These are phyloP conservation scores for Kodamaea alishanica DNA, from an alignment of 1,139 yeast species.

Conservation along the genomic window DNA sequence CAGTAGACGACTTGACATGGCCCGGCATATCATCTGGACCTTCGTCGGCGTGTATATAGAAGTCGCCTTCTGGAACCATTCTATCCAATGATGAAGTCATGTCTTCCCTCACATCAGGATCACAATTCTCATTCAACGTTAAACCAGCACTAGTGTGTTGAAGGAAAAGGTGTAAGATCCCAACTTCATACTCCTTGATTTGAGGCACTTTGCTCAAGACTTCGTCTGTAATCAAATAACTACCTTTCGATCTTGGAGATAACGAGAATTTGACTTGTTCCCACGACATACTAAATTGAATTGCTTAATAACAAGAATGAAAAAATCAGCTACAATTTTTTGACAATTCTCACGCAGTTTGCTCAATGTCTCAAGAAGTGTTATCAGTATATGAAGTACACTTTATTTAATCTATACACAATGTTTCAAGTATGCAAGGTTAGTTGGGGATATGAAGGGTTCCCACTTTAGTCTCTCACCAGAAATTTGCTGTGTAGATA, in stretches of 20 bases:
- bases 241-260: conserved; percentile 59
- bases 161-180: conserved; percentile 61
- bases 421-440: no score
- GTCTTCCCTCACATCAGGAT: conserved; percentile 70
- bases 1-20: conserved; percentile 62
- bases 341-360: no score
- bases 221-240: conserved; percentile 69
- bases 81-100: conserved; percentile 60
- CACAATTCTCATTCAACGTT: conserved; percentile 76
- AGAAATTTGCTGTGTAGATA: no score
- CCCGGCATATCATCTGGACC: conserved; percentile 86
- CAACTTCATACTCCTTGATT: conserved; percentile 55
- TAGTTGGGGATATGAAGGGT: no score
- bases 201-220: conserved; percentile 55
- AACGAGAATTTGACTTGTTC: conserved; percentile 56
- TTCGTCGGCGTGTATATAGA: conserved; percentile 65
- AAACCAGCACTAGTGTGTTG: conserved; percentile 80
- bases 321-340: no score
- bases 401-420: no score
- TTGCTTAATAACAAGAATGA: no score
- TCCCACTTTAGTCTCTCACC: no score
- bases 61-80: conserved; percentile 67
- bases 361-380: no score
- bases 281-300: conserved; percentile 32
- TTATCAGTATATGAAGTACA: no score